phyloP scores from a whole-genome alignment of 2,329 filamentous ascomycete genomes.

The Monosporascus sp. region DNA sequence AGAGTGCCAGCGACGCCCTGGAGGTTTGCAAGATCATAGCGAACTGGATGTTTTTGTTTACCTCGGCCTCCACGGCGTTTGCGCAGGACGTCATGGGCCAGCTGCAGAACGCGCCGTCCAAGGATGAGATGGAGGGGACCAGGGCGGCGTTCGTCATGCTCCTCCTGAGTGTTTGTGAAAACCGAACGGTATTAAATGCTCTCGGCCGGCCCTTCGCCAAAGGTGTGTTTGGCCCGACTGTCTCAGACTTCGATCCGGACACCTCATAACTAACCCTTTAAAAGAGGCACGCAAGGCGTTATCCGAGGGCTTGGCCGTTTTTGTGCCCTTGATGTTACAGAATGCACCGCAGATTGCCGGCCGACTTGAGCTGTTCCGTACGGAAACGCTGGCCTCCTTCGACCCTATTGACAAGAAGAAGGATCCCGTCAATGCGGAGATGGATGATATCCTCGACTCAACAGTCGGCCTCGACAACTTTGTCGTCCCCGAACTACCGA shows the following conservation, averaged over 20 bases:
- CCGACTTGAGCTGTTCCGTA: conserved; percentile 53
- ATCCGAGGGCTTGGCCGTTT: conserved; percentile 45
- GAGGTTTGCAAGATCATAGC: conserved; percentile 45
- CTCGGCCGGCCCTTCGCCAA: conserved; percentile 49
- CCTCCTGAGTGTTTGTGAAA: conserved; percentile 57
- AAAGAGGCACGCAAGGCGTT: conserved; percentile 44
- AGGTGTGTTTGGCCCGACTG: conserved; percentile 33
- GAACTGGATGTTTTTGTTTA: conserved; percentile 55
- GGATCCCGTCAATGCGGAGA: conserved; percentile 41
- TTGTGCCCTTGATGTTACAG: conserved; percentile 54
- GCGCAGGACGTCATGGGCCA: conserved; percentile 42
- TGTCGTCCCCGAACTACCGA: conserved; percentile 58
- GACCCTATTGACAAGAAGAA: conserved; percentile 51
- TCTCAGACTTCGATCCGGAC: too few relatives aligned
- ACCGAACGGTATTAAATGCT: conserved; percentile 47
- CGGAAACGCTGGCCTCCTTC: conserved; percentile 49
- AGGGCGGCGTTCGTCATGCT: conserved; percentile 61
- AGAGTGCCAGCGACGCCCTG: conserved; percentile 41
- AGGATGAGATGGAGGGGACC: conserved; percentile 55
- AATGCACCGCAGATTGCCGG: conserved; percentile 48
- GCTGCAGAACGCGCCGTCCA: conserved; percentile 37
- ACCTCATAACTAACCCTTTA: conserved; percentile 3
- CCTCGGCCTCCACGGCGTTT: conserved; percentile 44
- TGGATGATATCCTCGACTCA: conserved; percentile 55
- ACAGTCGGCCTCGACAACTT: conserved; percentile 51